These are phyloP conservation scores for Amylocystis lapponica DNA, from an alignment of 768 basidiomycete species.

Conservation along the genomic window DNA sequence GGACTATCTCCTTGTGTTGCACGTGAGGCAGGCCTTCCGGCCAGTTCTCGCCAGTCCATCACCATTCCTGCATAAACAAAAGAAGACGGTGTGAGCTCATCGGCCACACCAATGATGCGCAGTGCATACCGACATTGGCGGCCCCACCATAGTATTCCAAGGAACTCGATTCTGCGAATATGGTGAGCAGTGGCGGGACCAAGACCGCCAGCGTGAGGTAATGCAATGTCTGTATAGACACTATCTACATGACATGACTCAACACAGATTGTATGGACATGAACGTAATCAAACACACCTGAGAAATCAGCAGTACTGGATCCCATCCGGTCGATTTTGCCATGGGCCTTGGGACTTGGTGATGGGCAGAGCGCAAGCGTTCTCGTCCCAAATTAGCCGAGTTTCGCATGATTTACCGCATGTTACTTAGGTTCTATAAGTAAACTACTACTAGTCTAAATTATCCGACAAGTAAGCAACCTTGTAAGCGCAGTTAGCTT, in stretches of 20 bases:
- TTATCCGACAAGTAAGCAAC: no score
- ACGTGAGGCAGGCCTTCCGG: slow-evolving; percentile 72
- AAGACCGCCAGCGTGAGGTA: slow-evolving; percentile 85
- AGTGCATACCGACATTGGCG: slow-evolving; percentile 59
- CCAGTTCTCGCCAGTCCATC: slow-evolving; percentile 98
- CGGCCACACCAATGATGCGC: no score
- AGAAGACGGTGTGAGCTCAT: not conserved
- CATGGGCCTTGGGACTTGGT: slow-evolving; percentile 28
- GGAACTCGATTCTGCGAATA: slow-evolving; percentile 70
- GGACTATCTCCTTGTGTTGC: slow-evolving; percentile 54
- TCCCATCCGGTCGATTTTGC: slow-evolving; percentile 69
- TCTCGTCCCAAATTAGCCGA: no score
- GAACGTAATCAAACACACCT: no score
- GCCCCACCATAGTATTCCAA: slow-evolving; percentile 73
- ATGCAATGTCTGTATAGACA: slow-evolving; percentile 89
- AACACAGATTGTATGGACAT: no score
- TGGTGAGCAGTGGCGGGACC: slow-evolving; percentile 68
- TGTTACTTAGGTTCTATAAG: no score
- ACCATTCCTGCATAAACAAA: slow-evolving; percentile 56
- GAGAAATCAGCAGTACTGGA: slow-evolving; percentile 80
- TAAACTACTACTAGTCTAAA: no score
- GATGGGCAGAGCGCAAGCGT: no score
- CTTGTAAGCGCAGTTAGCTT: no score
- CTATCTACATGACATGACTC: no score
- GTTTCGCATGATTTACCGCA: no score